Evolutionary conservation across 129 eudicot species (phyloP).

Genomic region (Artemisia argyi): DNA sequence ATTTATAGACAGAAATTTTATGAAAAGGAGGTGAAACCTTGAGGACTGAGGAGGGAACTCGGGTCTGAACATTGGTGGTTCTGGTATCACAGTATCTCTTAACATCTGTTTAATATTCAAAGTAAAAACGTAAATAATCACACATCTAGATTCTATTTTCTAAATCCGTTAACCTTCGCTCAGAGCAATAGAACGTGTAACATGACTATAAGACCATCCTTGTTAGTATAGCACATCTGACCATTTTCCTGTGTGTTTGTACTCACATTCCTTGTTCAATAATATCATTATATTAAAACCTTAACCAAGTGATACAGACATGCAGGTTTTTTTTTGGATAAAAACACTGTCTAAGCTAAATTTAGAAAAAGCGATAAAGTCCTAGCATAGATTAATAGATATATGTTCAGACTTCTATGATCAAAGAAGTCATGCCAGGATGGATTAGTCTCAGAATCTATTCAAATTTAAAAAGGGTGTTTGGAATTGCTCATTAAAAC

Average conservation of each 20-base stretch:
- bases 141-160: slow-evolving; percentile 9
- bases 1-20: not conserved
- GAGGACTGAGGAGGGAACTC: slow-evolving; percentile 97
- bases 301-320: no score
- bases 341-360: no score
- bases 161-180: no score
- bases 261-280: no score
- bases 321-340: no score
- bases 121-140: slow-evolving; percentile 23
- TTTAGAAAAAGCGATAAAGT: no score
- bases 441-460: no score
- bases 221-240: not conserved
- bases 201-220: not conserved
- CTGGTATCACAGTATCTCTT: slow-evolving; percentile 86
- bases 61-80: slow-evolving; percentile 90
- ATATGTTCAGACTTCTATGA: slow-evolving; percentile 7
- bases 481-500: no score
- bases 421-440: slow-evolving; percentile 3
- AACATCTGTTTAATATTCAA: slow-evolving; percentile 48
- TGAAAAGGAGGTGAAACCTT: slow-evolving; percentile 48
- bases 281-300: no score
- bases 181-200: no score
- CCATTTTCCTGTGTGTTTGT: not conserved
- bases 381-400: no score
- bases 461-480: no score